Evolutionary conservation across 257 asterid species (phyloP).

Genomic region (Primulina eburnea): DNA sequence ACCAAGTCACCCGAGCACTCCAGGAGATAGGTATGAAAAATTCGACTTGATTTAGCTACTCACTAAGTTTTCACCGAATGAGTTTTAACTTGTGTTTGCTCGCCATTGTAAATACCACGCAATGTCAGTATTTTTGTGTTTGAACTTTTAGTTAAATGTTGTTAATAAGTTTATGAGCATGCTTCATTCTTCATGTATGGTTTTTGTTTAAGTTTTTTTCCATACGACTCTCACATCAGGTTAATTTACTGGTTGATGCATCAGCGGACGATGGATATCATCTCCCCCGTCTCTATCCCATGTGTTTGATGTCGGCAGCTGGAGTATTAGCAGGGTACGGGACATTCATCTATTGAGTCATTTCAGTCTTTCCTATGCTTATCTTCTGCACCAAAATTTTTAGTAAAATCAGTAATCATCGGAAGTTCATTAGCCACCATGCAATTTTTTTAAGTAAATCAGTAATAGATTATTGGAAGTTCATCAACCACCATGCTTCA

Average conservation of each 20-base stretch:
- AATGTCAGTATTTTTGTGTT: neutral
- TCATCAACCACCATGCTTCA: slow-evolving; percentile 3
- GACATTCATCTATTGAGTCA: slow-evolving; percentile 16
- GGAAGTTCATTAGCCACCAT: slow-evolving; percentile 8
- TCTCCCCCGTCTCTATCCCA: slow-evolving; percentile 69
- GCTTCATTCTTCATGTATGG: slow-evolving; percentile 28
- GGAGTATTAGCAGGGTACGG: slow-evolving; percentile 69
- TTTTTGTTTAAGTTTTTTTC: slow-evolving; percentile 54
- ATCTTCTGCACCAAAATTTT: slow-evolving; percentile 18
- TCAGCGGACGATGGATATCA: slow-evolving; percentile 89
- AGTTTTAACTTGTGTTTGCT: neutral
- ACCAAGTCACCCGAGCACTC: slow-evolving; percentile 72
- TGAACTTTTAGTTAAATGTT: slow-evolving; percentile 2
- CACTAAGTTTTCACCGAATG: neutral
- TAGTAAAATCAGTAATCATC: slow-evolving; percentile 10
- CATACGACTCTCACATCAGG: slow-evolving; percentile 85
- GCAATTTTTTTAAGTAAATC: slow-evolving; percentile 6
- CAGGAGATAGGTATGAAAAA: slow-evolving; percentile 76
- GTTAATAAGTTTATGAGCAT: slow-evolving; percentile 7
- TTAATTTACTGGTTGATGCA: slow-evolving; percentile 95
- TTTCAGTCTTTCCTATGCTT: slow-evolving; percentile 20
- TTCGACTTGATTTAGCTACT: slow-evolving; percentile 30
- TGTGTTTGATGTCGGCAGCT: slow-evolving; percentile 61
- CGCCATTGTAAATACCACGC: neutral
- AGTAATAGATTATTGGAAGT: slow-evolving; percentile 11